Conservation (phyloP, 179 eudicot species). For the Corrigiola litoralis region DNA sequence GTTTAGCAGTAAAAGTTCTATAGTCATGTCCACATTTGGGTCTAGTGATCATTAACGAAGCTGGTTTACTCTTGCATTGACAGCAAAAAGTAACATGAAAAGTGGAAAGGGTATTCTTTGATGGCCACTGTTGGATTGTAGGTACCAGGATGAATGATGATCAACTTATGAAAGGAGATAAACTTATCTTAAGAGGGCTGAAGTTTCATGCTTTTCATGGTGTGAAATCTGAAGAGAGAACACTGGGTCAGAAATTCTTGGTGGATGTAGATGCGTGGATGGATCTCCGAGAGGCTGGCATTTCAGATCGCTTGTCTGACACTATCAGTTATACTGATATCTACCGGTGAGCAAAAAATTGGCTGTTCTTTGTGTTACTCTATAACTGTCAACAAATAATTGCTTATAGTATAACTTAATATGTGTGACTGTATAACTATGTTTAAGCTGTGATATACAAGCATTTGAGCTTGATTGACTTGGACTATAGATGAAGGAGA, state of each 20-base stretch:
- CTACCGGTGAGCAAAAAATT: slow-evolving; percentile 50
- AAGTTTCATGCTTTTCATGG: slow-evolving; percentile 89
- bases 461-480: no score
- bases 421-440: no score
- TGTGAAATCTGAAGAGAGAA: slow-evolving; percentile 75
- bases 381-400: neutral
- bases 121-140: neutral
- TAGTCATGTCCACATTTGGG: no score
- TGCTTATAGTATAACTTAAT: no score
- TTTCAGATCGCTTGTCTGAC: slow-evolving; percentile 57
- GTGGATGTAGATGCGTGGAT: slow-evolving; percentile 91
- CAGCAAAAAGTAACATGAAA: neutral
- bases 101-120: neutral
- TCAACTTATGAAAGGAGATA: slow-evolving; percentile 58
- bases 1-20: no score
- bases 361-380: neutral
- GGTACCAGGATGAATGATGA: slow-evolving; percentile 30
- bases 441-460: no score
- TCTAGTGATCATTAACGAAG: no score
- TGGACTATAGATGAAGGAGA: no score
- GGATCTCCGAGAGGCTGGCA: slow-evolving; percentile 75
- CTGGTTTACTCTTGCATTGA: neutral
- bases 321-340: slow-evolving; percentile 81
- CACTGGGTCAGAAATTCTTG: slow-evolving; percentile 79
- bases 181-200: slow-evolving; percentile 68